Evolutionary conservation across 352 stramenopile species (phyloP).

Genomic region (Globisporangium splendens): DNA sequence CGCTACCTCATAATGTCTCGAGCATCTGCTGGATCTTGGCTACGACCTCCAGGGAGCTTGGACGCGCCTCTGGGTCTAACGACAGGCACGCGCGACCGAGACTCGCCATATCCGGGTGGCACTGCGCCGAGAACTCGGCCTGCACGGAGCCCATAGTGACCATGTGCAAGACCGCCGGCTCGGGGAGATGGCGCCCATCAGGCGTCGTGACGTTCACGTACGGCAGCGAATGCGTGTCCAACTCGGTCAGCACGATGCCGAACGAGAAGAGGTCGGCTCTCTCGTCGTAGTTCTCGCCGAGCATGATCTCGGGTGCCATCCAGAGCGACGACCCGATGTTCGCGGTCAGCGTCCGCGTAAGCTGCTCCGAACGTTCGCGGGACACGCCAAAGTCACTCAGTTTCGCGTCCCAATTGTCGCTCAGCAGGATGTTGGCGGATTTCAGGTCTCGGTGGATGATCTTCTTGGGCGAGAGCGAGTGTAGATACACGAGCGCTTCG

Average conservation of each 20-base stretch:
- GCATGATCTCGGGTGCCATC: conserved; percentile 47
- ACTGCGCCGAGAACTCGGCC: conserved; percentile 22
- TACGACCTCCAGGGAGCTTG: conserved; percentile 14
- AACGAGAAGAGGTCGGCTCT: conserved; percentile 58
- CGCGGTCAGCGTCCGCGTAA: conserved; percentile 39
- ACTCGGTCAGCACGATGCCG: conserved; percentile 48
- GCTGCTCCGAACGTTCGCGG: conserved; percentile 18
- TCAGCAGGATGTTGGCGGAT: conserved; percentile 43
- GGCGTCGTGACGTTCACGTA: conserved; percentile 20
- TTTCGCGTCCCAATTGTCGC: conserved; percentile 39
- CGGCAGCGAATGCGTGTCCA: conserved; percentile 35
- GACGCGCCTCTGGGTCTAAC: conserved; percentile 22
- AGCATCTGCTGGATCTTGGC: background rate
- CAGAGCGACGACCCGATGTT: conserved; percentile 46
- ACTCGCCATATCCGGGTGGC: conserved; percentile 18
- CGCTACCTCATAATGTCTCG: background rate
- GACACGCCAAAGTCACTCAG: conserved; percentile 60
- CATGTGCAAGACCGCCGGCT: conserved; percentile 28
- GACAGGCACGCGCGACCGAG: conserved; percentile 24
- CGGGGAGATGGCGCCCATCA: conserved; percentile 20
- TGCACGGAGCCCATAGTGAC: conserved; percentile 28
- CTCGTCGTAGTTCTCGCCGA: conserved; percentile 29
- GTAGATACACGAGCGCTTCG: conserved; percentile 57
- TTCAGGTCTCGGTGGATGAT: conserved; percentile 45
- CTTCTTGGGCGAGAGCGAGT: conserved; percentile 39